Percentiles rank a stretch among this genome's conserved stretches.
Conservation (phyloP, 192 early-diverging fungal species). For the Globomyces pollinis-pini region DNA sequence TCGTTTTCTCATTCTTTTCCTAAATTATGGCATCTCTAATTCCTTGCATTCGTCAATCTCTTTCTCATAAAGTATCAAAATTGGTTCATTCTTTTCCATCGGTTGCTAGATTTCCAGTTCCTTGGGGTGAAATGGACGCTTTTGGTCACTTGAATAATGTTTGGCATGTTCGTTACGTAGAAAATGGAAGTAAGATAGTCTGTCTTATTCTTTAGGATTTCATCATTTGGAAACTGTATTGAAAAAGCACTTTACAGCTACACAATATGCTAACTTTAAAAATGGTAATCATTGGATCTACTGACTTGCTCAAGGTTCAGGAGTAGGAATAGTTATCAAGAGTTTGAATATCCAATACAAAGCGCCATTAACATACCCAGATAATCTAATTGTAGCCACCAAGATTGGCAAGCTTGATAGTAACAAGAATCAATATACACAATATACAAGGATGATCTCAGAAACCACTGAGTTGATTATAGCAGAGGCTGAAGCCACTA, state of each 20-base stretch:
- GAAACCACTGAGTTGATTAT: not conserved
- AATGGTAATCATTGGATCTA: not conserved
- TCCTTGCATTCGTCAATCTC: not conserved
- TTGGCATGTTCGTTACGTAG: not conserved
- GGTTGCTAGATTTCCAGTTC: not conserved
- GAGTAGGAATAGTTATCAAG: conserved; percentile 1
- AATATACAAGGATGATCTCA: not conserved
- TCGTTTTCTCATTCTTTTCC: no score
- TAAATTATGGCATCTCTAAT: no score
- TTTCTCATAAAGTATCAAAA: conserved; percentile 3
- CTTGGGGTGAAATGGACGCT: conserved; percentile 9
- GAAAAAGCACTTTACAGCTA: conserved; percentile 4
- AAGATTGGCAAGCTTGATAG: no score
- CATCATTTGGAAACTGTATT: not conserved
- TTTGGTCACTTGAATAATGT: conserved; percentile 8
- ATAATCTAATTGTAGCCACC: not conserved
- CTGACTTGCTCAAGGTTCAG: not conserved
- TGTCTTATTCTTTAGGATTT: not conserved
- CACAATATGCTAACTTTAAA: not conserved
- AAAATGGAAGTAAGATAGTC: no score
- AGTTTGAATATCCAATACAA: not conserved
- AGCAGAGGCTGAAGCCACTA: not conserved
- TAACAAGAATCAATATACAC: not conserved
- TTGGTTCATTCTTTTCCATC: not conserved
- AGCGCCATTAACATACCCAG: not conserved